Conservation (phyloP, 805 yeast species). For the Lachancea cidri region DNA sequence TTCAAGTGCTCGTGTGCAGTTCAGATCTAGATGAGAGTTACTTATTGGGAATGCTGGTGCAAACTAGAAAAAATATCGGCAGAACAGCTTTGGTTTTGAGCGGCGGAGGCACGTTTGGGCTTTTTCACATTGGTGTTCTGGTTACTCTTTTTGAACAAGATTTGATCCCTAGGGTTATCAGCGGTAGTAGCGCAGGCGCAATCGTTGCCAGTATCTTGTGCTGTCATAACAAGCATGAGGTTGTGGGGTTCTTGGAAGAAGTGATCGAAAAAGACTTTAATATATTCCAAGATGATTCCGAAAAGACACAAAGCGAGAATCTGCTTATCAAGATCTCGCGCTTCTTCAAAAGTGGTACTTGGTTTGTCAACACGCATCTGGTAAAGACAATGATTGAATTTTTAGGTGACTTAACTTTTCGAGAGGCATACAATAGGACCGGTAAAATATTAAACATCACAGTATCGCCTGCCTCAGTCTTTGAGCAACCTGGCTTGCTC, state of each 20-base stretch:
- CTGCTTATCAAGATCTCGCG: slow-evolving; percentile 47
- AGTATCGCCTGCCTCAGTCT: slow-evolving; percentile 84
- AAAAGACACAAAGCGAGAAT: slow-evolving; percentile 47
- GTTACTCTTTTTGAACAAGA: slow-evolving; percentile 70
- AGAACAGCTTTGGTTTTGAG: slow-evolving; percentile 90
- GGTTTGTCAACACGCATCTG: slow-evolving; percentile 74
- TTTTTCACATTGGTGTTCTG: slow-evolving; percentile 88
- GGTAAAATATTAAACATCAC: slow-evolving; percentile 91
- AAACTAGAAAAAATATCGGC: slow-evolving; percentile 88
- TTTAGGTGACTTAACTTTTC: slow-evolving; percentile 85
- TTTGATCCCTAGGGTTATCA: slow-evolving; percentile 76
- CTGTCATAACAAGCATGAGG: slow-evolving; percentile 71
- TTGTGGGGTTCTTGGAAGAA: slow-evolving; percentile 45
- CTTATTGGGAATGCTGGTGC: slow-evolving; percentile 71
- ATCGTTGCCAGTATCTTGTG: slow-evolving; percentile 88
- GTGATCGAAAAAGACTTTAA: slow-evolving; percentile 42
- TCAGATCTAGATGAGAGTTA: slow-evolving; percentile 58
- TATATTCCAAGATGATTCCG: slow-evolving; percentile 54
- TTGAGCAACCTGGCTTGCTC: slow-evolving; percentile 83
- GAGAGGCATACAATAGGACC: slow-evolving; percentile 91
- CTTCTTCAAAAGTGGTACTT: slow-evolving; percentile 78
- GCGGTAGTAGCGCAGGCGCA: slow-evolving; percentile 96
- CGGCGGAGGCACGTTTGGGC: slow-evolving; percentile 94
- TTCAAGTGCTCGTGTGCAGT: slow-evolving; percentile 21
- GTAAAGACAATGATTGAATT: slow-evolving; percentile 69